Evolutionary conservation across 371 early-diverging fungal genomes (phyloP).

Genomic region (Conidiobolus incongruus): DNA sequence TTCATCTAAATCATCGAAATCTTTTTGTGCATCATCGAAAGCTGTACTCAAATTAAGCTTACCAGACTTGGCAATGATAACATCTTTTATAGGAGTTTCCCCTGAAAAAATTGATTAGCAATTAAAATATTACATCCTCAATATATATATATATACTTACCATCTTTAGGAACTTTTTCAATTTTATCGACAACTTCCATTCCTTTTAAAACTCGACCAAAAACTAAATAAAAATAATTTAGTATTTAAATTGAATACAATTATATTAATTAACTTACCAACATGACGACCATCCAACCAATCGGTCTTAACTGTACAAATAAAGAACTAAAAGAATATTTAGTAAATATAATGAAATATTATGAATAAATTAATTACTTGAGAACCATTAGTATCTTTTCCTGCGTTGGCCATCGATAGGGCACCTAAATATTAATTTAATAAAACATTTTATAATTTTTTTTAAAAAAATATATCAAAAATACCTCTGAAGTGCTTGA

Average conservation of each 20-base stretch:
- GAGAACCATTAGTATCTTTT: constrained; percentile 88
- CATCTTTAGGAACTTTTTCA: constrained; percentile 7
- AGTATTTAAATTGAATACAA: neutral
- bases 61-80: constrained; percentile 49
- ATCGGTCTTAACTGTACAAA: constrained; percentile 52
- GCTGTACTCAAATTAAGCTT: constrained; percentile 23
- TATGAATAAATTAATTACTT: too few relatives aligned
- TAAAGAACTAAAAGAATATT: constrained; percentile 40
- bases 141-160: neutral
- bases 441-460: too few relatives aligned
- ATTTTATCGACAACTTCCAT: constrained; percentile 9
- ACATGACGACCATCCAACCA: constrained; percentile 99
- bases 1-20: too few relatives aligned
- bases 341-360: constrained; percentile 4
- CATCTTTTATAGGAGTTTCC: constrained; percentile 33
- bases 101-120: constrained; percentile 15
- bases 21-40: neutral
- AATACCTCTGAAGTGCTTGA: too few relatives aligned
- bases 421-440: constrained; percentile 5
- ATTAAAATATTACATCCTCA: neutral
- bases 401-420: constrained; percentile 93
- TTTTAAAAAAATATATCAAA: too few relatives aligned
- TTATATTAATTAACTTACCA: constrained; percentile 8
- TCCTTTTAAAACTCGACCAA: constrained; percentile 68
- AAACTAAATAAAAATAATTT: constrained; percentile 29